These are phyloP conservation scores for Debaryomyces robertsiae DNA, from an alignment of 1,139 yeast genomes.

Conservation along the genomic window DNA sequence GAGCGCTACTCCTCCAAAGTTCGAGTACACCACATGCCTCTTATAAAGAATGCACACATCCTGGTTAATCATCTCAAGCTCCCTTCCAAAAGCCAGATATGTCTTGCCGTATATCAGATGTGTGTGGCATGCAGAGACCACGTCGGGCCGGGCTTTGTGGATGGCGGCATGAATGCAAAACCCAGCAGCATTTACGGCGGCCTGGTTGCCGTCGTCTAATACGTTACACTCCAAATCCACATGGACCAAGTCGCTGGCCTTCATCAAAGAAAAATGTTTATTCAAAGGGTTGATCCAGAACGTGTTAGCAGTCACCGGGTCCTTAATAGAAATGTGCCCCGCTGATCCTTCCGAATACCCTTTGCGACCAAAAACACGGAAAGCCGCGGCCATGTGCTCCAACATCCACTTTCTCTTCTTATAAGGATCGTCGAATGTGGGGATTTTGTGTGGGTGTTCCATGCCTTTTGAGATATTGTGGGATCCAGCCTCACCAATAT, in stretches of 20 bases:
- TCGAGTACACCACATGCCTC: conserved; percentile 61
- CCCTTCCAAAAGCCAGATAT: conserved; percentile 70
- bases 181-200: conserved; percentile 77
- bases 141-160: conserved; percentile 77
- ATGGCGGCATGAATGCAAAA: conserved; percentile 77
- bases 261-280: conserved; percentile 67
- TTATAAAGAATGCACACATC: conserved; percentile 71
- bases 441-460: conserved; percentile 50
- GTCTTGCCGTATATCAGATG: conserved; percentile 78
- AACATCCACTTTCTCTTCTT: conserved; percentile 63
- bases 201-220: conserved; percentile 62
- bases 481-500: conserved; percentile 38
- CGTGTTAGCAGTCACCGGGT: conserved; percentile 68
- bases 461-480: conserved; percentile 55
- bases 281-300: conserved; percentile 83
- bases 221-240: conserved; percentile 72
- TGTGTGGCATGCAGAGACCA: conserved; percentile 79
- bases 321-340: conserved; percentile 79
- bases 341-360: conserved; percentile 76
- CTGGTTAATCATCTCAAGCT: conserved; percentile 78
- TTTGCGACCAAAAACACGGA: conserved; percentile 71
- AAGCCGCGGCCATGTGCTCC: conserved; percentile 84
- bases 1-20: conserved; percentile 80
- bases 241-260: conserved; percentile 74
- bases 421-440: conserved; percentile 50